A percentile compares a stretch with the other conserved stretches of the same genome.
Conservation (phyloP, 2,329 filamentous ascomycete species). For the Lachnellula occidentalis region DNA sequence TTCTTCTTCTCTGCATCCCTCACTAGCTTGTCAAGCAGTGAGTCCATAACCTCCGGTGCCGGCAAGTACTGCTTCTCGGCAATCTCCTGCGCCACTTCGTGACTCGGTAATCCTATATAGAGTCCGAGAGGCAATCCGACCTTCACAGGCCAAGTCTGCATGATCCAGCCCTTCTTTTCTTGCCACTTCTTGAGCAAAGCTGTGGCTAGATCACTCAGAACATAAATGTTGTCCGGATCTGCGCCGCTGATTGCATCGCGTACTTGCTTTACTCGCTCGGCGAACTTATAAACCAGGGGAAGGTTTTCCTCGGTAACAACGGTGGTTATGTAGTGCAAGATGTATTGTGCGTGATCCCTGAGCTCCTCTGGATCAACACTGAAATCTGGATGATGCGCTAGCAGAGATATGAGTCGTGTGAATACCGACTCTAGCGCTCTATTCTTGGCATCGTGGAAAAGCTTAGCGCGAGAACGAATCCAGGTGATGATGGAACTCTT, state of each 20-base stretch:
- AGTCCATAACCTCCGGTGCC: conserved; percentile 67
- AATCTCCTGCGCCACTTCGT: conserved; percentile 75
- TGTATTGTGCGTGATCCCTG: conserved; percentile 78
- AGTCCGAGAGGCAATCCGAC: conserved; percentile 74
- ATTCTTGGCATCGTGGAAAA: conserved; percentile 54
- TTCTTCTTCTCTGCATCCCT: conserved; percentile 60
- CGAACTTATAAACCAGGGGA: conserved; percentile 83
- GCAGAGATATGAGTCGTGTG: conserved; percentile 74
- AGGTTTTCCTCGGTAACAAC: conserved; percentile 85
- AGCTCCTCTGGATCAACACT: conserved; percentile 60
- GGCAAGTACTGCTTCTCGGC: conserved; percentile 81
- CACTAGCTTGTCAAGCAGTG: conserved; percentile 58
- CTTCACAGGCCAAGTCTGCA: conserved; percentile 78
- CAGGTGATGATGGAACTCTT: conserved; percentile 76
- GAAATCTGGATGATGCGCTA: conserved; percentile 94
- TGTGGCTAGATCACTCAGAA: conserved; percentile 82
- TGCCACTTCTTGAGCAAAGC: conserved; percentile 79
- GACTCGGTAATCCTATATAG: conserved; percentile 69
- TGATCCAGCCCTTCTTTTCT: conserved; percentile 77
- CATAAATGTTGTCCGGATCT: conserved; percentile 71
- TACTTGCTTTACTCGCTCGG: conserved; percentile 87
- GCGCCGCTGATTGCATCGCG: conserved; percentile 68
- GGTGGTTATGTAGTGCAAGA: conserved; percentile 80
- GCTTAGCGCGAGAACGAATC: conserved; percentile 74
- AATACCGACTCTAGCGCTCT: conserved; percentile 75